These are phyloP conservation scores for Astragalus glycyphyllos DNA, from an alignment of 306 rosid genomes.

Conservation along the genomic window DNA sequence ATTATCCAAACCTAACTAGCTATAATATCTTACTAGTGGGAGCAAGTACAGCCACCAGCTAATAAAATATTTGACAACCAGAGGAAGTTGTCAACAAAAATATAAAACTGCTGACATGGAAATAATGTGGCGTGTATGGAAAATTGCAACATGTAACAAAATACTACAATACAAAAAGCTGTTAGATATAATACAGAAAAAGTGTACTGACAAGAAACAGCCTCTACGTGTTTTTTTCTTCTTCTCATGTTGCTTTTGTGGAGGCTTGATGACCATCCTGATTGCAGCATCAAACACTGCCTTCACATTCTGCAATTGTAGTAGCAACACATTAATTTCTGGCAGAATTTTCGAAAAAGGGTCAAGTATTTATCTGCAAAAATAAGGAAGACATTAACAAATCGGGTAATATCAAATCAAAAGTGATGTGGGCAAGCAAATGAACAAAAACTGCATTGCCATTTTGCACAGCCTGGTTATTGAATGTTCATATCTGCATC, in stretches of 20 bases:
- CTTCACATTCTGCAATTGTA: conserved; percentile 78
- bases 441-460: not conserved
- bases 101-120: conserved; percentile 1
- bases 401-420: not conserved
- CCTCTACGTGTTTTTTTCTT: conserved; percentile 69
- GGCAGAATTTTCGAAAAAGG: not conserved
- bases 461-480: not conserved
- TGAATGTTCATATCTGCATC: conserved; percentile 1
- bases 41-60: conserved; percentile 17
- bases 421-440: not conserved
- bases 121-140: conserved; percentile 20
- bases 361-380: conserved; percentile 6
- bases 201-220: conserved; percentile 75
- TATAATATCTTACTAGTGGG: conserved; percentile 20
- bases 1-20: conserved; percentile 31
- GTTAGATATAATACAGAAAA: conserved; percentile 1
- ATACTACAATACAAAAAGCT: conserved; percentile 6
- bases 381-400: conserved; percentile 16
- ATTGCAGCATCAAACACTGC: conserved; percentile 90
- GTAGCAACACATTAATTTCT: not conserved
- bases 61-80: conserved; percentile 13
- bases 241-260: conserved; percentile 86
- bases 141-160: conserved; percentile 1
- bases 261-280: conserved; percentile 88
- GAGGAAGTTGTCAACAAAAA: conserved; percentile 32